These are phyloP conservation scores for Cryptosporidium sp. DNA, from an alignment of 169 alveolate species.

Conservation along the genomic window DNA sequence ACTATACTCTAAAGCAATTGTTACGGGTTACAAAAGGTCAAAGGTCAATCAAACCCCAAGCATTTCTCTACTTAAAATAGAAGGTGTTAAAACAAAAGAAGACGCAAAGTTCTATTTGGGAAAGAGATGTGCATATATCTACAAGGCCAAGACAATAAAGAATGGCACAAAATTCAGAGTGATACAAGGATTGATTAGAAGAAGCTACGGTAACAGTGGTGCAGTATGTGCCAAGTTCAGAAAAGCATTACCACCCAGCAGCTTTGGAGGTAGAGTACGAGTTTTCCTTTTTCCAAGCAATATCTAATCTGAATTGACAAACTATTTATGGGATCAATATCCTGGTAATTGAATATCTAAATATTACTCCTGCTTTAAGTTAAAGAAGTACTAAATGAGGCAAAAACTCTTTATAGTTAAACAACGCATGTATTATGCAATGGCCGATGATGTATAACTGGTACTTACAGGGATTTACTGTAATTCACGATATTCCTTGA, in stretches of 20 bases:
- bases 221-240: conserved; percentile 95
- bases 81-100: conserved; percentile 95
- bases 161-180: conserved; percentile 94
- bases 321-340: background rate
- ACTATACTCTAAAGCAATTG: conserved; percentile 91
- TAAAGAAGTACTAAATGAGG: background rate
- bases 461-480: background rate
- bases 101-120: conserved; percentile 97
- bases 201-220: conserved; percentile 98
- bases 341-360: background rate
- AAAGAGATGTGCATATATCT: conserved; percentile 97
- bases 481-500: background rate
- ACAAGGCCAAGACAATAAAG: conserved; percentile 93
- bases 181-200: conserved; percentile 97
- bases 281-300: conserved; percentile 97
- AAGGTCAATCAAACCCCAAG: conserved; percentile 94
- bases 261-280: conserved; percentile 95
- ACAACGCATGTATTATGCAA: background rate
- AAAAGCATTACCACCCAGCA: conserved; percentile 96
- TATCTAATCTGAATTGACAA: conserved; percentile 80
- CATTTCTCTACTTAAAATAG: conserved; percentile 94
- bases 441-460: background rate
- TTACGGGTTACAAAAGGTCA: conserved; percentile 94
- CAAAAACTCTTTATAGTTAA: background rate
- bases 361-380: background rate